phyloP scores from a whole-genome alignment of 176 grass and related monocot genomes.

The Leersia perrieri region DNA sequence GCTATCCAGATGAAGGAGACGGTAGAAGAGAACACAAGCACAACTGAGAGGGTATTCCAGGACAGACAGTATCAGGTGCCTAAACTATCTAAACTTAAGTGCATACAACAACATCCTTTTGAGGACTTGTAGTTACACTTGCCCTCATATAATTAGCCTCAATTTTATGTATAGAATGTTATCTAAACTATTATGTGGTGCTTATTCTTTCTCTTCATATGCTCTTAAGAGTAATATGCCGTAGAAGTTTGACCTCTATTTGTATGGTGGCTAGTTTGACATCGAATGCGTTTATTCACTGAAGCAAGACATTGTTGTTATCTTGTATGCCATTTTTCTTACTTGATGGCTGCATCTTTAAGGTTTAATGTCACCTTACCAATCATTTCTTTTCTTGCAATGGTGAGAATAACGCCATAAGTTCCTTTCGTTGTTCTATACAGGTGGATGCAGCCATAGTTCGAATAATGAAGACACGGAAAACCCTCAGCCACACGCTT shows the following conservation, averaged over 20 bases:
- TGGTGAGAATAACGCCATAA: not conserved
- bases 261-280: not conserved
- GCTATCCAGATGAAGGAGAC: constrained; percentile 99
- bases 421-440: constrained; percentile 10
- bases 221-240: not conserved
- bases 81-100: constrained; percentile 11
- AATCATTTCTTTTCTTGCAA: not conserved
- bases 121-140: not conserved
- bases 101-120: not conserved
- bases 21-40: constrained; percentile 98
- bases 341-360: not conserved
- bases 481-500: constrained; percentile 95
- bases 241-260: not conserved
- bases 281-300: not conserved
- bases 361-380: not conserved
- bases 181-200: constrained; percentile 9
- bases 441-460: constrained; percentile 97
- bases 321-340: not conserved
- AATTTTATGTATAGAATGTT: not conserved
- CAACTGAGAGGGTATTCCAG: constrained; percentile 96
- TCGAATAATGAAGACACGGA: constrained; percentile 98
- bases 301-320: not conserved
- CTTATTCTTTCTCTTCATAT: constrained; percentile 26
- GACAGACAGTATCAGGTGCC: constrained; percentile 96
- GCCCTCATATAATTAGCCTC: not conserved